Percentiles rank a stretch among this genome's conserved stretches.
These are phyloP conservation scores for Lippia alba DNA, from an alignment of 305 asterid genomes.

Conservation along the genomic window DNA sequence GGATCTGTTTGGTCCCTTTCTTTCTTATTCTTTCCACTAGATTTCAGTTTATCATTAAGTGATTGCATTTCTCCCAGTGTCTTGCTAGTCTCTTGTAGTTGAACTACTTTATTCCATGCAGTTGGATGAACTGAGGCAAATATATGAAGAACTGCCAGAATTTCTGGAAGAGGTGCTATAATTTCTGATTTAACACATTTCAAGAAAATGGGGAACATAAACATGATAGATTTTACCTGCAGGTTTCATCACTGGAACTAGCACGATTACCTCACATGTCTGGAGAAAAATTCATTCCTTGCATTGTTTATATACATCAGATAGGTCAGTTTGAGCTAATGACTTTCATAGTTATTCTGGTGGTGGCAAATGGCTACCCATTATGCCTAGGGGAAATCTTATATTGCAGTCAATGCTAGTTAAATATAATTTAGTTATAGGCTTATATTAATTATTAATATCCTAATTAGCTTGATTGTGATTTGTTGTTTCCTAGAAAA, in stretches of 20 bases:
- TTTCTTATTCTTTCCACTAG: not conserved
- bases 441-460: slow-evolving; percentile 1
- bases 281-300: slow-evolving; percentile 65
- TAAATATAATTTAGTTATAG: not conserved
- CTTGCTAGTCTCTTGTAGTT: slow-evolving; percentile 34
- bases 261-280: slow-evolving; percentile 77
- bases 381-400: not conserved
- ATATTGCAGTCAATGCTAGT: slow-evolving; percentile 11
- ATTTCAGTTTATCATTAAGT: slow-evolving; percentile 29
- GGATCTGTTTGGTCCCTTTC: slow-evolving; percentile 3
- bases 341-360: slow-evolving; percentile 29
- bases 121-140: slow-evolving; percentile 98
- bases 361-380: not conserved
- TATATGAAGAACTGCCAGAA: slow-evolving; percentile 94
- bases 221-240: slow-evolving; percentile 38
- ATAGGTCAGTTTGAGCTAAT: slow-evolving; percentile 65
- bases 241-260: slow-evolving; percentile 91
- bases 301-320: slow-evolving; percentile 87
- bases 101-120: slow-evolving; percentile 47
- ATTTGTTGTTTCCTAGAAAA: slow-evolving; percentile 14
- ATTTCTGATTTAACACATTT: slow-evolving; percentile 34
- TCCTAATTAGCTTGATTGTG: slow-evolving; percentile 24
- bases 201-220: slow-evolving; percentile 33
- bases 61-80: slow-evolving; percentile 17
- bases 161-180: slow-evolving; percentile 87